phyloP scores from a whole-genome alignment of 345 rosid genomes.

The Toxicodendron radicans region DNA sequence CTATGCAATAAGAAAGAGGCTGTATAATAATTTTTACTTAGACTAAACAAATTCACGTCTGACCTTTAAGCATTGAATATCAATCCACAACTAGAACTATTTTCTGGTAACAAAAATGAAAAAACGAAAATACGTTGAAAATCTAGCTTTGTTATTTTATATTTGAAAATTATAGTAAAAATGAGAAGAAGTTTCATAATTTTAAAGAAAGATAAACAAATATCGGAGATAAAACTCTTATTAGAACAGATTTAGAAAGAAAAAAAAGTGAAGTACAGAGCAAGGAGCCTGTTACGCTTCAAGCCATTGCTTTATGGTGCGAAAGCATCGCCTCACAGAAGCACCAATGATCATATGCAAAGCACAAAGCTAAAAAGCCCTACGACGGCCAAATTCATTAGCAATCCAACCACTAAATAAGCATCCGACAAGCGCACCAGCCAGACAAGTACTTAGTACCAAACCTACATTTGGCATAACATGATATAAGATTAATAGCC shows the following conservation, averaged over 20 bases:
- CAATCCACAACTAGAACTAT: not conserved
- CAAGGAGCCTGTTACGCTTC: not conserved
- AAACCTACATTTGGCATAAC: too few species aligned
- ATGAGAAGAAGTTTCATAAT: too few species aligned
- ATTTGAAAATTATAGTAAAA: too few species aligned
- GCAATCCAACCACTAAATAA: constrained; percentile 92
- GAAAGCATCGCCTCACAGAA: constrained; percentile 52
- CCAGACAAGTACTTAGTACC: too few species aligned
- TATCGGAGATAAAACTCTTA: not conserved
- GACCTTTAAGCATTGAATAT: not conserved
- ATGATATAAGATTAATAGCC: too few species aligned
- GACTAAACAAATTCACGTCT: not conserved
- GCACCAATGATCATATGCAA: constrained; percentile 93
- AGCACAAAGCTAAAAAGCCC: constrained; percentile 84
- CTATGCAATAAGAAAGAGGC: not conserved
- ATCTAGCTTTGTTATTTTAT: too few species aligned
- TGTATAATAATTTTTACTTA: not conserved
- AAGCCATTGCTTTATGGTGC: constrained; percentile 14
- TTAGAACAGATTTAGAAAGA: constrained; percentile 4
- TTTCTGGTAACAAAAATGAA: not conserved
- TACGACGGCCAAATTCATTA: constrained; percentile 82
- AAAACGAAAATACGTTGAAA: too few species aligned
- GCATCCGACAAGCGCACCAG: too few species aligned
- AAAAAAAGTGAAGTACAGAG: not conserved
- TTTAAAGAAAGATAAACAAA: too few species aligned